phyloP scores from a whole-genome alignment of 345 rosid species.

The Jatropha curcas region DNA sequence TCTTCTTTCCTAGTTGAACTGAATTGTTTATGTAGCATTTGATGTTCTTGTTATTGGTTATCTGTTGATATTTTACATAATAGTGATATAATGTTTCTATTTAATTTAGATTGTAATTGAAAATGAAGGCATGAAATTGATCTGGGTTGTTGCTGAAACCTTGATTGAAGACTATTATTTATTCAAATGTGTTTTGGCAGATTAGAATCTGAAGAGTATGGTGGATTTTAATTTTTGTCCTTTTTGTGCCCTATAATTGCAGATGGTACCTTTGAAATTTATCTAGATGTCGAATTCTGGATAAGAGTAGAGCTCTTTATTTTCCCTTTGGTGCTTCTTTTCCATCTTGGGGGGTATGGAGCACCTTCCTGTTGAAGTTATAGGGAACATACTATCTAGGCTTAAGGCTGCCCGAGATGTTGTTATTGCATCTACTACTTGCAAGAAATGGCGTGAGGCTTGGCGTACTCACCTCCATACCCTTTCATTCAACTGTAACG shows the following conservation, averaged over 20 bases:
- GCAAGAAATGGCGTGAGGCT: conserved; percentile 84
- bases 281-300: background rate
- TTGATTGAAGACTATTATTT: background rate
- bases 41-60: too few species aligned
- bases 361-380: conserved; percentile 81
- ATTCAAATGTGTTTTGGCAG: background rate
- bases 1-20: too few species aligned
- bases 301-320: background rate
- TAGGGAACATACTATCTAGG: conserved; percentile 77
- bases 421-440: conserved; percentile 76
- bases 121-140: background rate
- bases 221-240: background rate
- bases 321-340: background rate
- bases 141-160: background rate
- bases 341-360: conserved; percentile 53
- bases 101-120: background rate
- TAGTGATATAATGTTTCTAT: too few species aligned
- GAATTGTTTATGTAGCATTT: too few species aligned
- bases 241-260: background rate
- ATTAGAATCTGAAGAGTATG: background rate
- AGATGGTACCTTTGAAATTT: background rate
- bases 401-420: conserved; percentile 79
- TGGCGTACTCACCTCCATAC: conserved; percentile 60
- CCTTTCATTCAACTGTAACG: conserved; percentile 64
- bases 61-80: too few species aligned